Conservation (phyloP, 345 rosid species). For the Euphorbia peplus region DNA sequence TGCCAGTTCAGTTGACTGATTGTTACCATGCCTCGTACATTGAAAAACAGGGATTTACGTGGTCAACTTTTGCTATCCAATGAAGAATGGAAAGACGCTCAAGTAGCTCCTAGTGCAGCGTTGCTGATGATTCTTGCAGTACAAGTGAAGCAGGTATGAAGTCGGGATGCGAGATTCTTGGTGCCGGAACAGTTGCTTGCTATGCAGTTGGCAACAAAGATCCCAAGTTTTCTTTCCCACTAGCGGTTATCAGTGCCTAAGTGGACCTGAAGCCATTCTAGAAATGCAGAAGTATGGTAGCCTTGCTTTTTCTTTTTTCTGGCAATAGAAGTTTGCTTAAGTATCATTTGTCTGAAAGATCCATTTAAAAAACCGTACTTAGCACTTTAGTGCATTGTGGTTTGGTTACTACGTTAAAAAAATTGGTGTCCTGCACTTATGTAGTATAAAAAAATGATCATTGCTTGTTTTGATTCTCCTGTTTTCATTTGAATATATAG, state of each 20-base stretch:
- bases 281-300: constrained; percentile 68
- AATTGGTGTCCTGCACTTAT: neutral
- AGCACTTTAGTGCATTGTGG: neutral
- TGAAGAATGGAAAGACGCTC: constrained; percentile 52
- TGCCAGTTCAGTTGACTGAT: no score
- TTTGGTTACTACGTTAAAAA: neutral
- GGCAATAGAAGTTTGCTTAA: constrained; percentile 2
- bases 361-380: neutral
- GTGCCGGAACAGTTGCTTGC: constrained; percentile 86
- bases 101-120: constrained; percentile 59
- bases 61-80: constrained; percentile 75
- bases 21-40: constrained; percentile 23
- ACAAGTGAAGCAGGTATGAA: constrained; percentile 48
- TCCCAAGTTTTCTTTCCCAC: constrained; percentile 76
- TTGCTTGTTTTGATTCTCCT: constrained; percentile 6
- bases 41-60: constrained; percentile 66
- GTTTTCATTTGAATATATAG: constrained; percentile 43
- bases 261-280: constrained; percentile 49
- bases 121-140: constrained; percentile 35
- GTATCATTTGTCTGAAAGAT: constrained; percentile 5
- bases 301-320: constrained; percentile 3
- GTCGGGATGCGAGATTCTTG: constrained; percentile 68
- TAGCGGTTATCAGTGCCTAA: constrained; percentile 53
- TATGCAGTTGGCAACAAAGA: constrained; percentile 62
- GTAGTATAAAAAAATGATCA: neutral